Evolutionary conservation across 2,329 filamentous ascomycete species (phyloP), one percentile per base, ranked within the genome.

Genomic region (Leptographium procerum): DNA sequence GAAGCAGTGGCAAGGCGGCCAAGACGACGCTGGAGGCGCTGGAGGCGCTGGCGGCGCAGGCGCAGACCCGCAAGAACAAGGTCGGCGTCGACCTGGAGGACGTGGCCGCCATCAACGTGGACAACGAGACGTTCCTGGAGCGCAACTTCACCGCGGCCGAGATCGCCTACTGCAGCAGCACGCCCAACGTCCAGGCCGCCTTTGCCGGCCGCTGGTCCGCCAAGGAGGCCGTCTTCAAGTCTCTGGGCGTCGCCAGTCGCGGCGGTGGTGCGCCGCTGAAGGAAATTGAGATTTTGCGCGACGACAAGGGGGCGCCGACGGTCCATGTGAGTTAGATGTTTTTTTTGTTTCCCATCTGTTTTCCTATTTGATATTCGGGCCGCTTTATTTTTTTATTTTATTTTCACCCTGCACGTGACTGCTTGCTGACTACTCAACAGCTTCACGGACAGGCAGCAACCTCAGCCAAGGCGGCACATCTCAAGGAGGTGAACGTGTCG

Each of bases 221-320:
- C 40, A 99, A 99, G 78, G 94, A 99, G 75, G 94, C 94, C 31
- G 91, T 99, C 1, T 99, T 99, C 81, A 99, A 99, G 83, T 91
- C 89, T 43, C 79, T 99, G 16, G 91, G 91, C 64, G 91, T 97
- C 14, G 76, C 81, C 65, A 87, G 91, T 73, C 86, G 88, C 74
- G 94, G 94, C 61, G 91, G 88, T 11, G 94, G 95, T 64, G 92
- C 94, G 60, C 80, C 90, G 19, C 73, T 99, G 73, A 94, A 87
- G 77, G 91, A 97, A 48, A 99, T 99, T 75, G 95, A 99, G 76
- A 92, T 99, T 66, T 72, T 83, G 62, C 86, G 85, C 67, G 86
- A 91, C 68, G 85, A 88, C 64, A 87, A 83, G 52, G 94, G 94
- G 60, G 91, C 87, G 43, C 94, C 94, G 11, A 78, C 82, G 64